Base-by-base conservation (phyloP, 2,329 filamentous ascomycete genomes). In the Stagonosporopsis vannaccii region DNA sequence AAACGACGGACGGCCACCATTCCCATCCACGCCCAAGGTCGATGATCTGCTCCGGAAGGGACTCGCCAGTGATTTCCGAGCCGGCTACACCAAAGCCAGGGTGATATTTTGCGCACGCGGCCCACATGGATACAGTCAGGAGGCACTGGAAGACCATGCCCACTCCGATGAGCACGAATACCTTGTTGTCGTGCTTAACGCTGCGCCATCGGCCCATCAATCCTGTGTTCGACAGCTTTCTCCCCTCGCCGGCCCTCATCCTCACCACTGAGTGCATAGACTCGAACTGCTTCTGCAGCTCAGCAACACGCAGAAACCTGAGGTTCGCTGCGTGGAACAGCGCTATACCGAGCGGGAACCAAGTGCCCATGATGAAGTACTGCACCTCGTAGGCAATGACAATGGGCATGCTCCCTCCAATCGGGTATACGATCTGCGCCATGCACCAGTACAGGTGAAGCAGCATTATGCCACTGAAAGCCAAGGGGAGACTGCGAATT, bases 361-460 rank as follows among this genome's bases (percentile, higher is more conserved):
- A 63, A 6, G 42, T 59, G 3, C 63, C 63, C 63, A 66, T 66
- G 26, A 65, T 45, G 28, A 58, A 63, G 48, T 61, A 66, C 32
- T 64, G 59, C 1, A 62, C 57, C 11, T 40, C 43, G 22, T 64
- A 64, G 2, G 61, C 61, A 25, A 57, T 55, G 28, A 63, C 50
- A 2, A 59, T 45, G 1, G 61, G 63, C 59, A 61, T 61, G 1
- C 51, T 54, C 5, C 37, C 44, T 2, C 58, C 61, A 3, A 65
- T 37, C 0, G 57, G 54, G 37, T 66, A 66, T 19, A 52, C 58
- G 9, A 63, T 46, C 22, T 65, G 58, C 12, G 56, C 58, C 51
- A 63, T 52, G 40, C 49, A 53, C 63, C 63, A 66, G 30, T 66
- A 66, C 13, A 62, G 15, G 37, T 66, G 63, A 5, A 66, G 58